These are phyloP conservation scores for Aspergillus piperis DNA, from an alignment of 2,329 filamentous ascomycete species.

Conservation along the genomic window DNA sequence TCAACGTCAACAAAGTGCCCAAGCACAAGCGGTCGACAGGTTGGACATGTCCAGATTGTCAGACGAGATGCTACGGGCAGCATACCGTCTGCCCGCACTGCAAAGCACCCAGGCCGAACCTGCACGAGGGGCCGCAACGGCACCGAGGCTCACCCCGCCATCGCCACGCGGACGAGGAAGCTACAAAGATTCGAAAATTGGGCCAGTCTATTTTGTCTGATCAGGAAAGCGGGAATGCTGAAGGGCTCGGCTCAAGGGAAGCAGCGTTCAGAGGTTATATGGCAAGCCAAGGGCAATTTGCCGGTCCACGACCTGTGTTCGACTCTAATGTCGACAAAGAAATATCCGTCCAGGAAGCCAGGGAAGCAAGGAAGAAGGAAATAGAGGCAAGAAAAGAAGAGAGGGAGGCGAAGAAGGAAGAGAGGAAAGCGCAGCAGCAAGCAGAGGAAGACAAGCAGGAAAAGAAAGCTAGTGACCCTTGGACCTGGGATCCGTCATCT, in stretches of 20 bases:
- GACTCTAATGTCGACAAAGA: neutral
- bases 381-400: neutral
- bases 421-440: neutral
- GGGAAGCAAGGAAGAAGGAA: neutral
- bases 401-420: constrained; percentile 2
- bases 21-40: constrained; percentile 16
- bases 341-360: neutral
- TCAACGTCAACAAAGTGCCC: constrained; percentile 2
- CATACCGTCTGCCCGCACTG: constrained; percentile 31
- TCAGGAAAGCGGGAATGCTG: constrained; percentile 1
- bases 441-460: constrained; percentile 6
- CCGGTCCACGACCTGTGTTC: constrained; percentile 8
- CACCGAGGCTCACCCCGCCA: neutral
- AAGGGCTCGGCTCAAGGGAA: neutral
- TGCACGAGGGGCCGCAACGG: neutral
- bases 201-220: constrained; percentile 23
- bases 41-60: constrained; percentile 33
- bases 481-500: constrained; percentile 35
- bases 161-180: constrained; percentile 6
- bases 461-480: constrained; percentile 21
- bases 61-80: constrained; percentile 23
- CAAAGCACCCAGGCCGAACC: constrained; percentile 25
- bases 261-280: constrained; percentile 11
- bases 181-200: constrained; percentile 25
- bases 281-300: neutral